These are phyloP conservation scores for Aspergillus cristatus DNA, from an alignment of 495 filamentous ascomycete species.

Conservation along the genomic window DNA sequence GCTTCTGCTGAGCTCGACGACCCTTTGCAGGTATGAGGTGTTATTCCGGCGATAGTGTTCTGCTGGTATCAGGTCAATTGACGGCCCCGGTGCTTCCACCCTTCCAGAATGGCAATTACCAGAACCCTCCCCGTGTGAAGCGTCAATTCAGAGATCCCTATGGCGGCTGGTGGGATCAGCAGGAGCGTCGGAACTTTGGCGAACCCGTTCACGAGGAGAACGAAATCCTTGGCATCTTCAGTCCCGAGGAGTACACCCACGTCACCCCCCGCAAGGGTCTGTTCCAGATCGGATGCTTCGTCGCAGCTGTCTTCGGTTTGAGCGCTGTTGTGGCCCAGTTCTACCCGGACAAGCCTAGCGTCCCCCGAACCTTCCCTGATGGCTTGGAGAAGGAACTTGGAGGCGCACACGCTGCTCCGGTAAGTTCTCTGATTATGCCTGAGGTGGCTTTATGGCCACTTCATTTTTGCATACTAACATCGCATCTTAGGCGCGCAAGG, in stretches of 20 bases:
- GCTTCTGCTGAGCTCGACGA: slow-evolving; percentile 57
- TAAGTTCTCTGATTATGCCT: slow-evolving; percentile 14
- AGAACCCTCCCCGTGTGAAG: slow-evolving; percentile 77
- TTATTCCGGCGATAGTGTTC: slow-evolving; percentile 1
- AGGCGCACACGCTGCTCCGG: slow-evolving; percentile 44
- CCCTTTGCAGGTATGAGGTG: slow-evolving; percentile 61
- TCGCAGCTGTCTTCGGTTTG: slow-evolving; percentile 59
- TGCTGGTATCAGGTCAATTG: slow-evolving; percentile 8
- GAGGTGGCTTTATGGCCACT: background rate
- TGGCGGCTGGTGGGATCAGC: slow-evolving; percentile 94
- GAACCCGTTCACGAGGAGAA: slow-evolving; percentile 96
- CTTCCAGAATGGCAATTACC: slow-evolving; percentile 82
- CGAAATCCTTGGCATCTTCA: slow-evolving; percentile 88
- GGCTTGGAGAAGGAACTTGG: slow-evolving; percentile 84
- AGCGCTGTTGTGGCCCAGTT: slow-evolving; percentile 57
- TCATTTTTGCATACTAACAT: background rate
- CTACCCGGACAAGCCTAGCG: slow-evolving; percentile 81
- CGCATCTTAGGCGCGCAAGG: slow-evolving; percentile 31
- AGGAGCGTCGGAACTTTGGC: slow-evolving; percentile 90
- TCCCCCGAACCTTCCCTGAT: slow-evolving; percentile 68
- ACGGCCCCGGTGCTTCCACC: slow-evolving; percentile 1
- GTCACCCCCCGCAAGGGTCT: slow-evolving; percentile 61
- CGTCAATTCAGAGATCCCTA: slow-evolving; percentile 87
- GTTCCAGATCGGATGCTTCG: slow-evolving; percentile 65
- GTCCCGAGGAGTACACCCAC: slow-evolving; percentile 83